A percentile compares a stretch with the other conserved stretches of the same genome.
phyloP scores from a whole-genome alignment of 768 basidiomycete genomes.

The Boletus barrowsii region DNA sequence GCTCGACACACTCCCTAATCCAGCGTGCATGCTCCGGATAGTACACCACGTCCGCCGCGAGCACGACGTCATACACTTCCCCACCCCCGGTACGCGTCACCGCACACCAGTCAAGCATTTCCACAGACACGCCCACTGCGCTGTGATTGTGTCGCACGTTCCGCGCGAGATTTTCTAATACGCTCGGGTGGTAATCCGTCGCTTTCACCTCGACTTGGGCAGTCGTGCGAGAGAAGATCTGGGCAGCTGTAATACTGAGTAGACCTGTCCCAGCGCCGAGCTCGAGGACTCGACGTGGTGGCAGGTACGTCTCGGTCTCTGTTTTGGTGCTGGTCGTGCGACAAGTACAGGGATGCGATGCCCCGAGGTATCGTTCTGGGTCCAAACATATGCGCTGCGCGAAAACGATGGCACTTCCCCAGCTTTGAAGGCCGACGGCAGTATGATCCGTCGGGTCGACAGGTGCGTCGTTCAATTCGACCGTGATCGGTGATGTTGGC shows the following conservation, averaged over 20 bases:
- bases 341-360: constrained; percentile 9
- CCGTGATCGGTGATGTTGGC: constrained; percentile 27
- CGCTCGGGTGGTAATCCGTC: constrained; percentile 78
- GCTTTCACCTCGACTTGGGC: constrained; percentile 45
- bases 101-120: constrained; percentile 62
- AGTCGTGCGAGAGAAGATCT: constrained; percentile 34
- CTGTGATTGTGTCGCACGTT: constrained; percentile 57
- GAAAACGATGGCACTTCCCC: constrained; percentile 75
- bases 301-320: too few relatives aligned
- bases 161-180: constrained; percentile 59
- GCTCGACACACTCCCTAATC: constrained; percentile 62
- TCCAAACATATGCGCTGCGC: constrained; percentile 56
- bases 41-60: constrained; percentile 82
- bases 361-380: constrained; percentile 40
- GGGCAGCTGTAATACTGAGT: constrained; percentile 66
- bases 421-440: constrained; percentile 80
- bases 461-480: constrained; percentile 70
- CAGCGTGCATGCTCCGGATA: constrained; percentile 64
- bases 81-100: constrained; percentile 32
- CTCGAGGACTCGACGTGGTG: constrained; percentile 55
- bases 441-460: constrained; percentile 66
- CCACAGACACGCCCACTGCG: constrained; percentile 42
- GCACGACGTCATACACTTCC: constrained; percentile 58
- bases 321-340: neutral
- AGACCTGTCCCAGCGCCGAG: constrained; percentile 86